Evolutionary conservation across 140 eudicot species (phyloP), one percentile per base, ranked within the genome.

Genomic region (Flaveria floridana): DNA sequence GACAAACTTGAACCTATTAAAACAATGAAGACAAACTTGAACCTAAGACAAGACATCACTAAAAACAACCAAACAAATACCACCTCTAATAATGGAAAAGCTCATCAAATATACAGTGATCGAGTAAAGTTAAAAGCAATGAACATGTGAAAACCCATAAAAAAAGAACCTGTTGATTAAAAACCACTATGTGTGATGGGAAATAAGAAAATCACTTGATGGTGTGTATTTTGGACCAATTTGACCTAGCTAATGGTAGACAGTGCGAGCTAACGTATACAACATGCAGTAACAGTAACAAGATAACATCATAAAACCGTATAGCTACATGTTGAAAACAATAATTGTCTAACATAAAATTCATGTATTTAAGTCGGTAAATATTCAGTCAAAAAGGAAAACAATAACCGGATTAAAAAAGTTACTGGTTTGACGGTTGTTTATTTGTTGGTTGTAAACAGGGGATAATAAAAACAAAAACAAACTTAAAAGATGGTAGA

Each of bases 161-260:
- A 30, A 15, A 30, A 23, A 23, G 1, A 57, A 39, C 18, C 6
- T n/a, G 9, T 34, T 65, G 71, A 65, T 65, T 65, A 52, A 39
- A 65, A 51, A 39, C 71, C 71, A 65, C 71, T 65, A 65, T 16
- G 71, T 65, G 71, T 65, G 52, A 39, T 16, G 3, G 71, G 41
- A 16, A 65, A 18, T 16, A 39, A 39, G 2, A 65, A 34, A 16
- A 65, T 0, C 71, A 65, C 52, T 39, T 10, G 53, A 39, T n/a
- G 28, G 52, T 65, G 70, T 64, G 47, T 30, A 30, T 15, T 30
- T 64, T 64, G 48, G n/a, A 64, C 25, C 48, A 20, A 64, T 34
- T 64, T 64, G 70, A 64, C 70, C 6, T 34, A 7, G 70, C 70
- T 30, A 64, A 30, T 30, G 15, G 23, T 30, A 63, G 69, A 61